phyloP scores from a whole-genome alignment of 2,329 filamentous ascomycete genomes.

The Xylogone sp. region DNA sequence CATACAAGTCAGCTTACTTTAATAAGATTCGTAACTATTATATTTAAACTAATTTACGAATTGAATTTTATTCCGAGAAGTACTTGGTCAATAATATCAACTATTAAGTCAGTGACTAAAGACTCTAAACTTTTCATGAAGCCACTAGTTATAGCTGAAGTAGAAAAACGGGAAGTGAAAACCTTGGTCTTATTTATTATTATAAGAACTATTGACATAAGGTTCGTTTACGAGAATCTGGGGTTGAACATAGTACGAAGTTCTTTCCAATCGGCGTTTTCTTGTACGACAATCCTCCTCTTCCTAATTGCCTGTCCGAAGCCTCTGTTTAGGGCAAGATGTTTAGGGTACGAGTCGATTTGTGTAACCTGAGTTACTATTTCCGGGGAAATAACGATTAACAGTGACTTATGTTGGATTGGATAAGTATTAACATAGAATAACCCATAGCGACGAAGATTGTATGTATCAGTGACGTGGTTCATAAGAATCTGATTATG shows the following conservation, averaged over 20 bases:
- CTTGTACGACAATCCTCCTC: background rate
- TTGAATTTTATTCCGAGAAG: constrained; percentile 2
- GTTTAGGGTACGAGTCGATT: constrained; percentile 3
- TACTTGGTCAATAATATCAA: constrained; percentile 9
- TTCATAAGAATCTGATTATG: constrained; percentile 12
- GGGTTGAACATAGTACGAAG: constrained; percentile 11
- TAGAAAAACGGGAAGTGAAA: constrained; percentile 2
- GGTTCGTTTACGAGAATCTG: constrained; percentile 8
- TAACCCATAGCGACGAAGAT: constrained; percentile 9
- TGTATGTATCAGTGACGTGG: constrained; percentile 8
- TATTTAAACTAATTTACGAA: no score
- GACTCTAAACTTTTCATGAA: constrained; percentile 1
- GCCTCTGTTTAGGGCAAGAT: constrained; percentile 1
- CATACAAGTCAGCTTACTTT: no score
- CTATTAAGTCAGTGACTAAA: constrained; percentile 1
- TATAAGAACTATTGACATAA: constrained; percentile 5
- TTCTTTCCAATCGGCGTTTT: constrained; percentile 8
- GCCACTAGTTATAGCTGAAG: background rate
- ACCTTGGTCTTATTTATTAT: constrained; percentile 8
- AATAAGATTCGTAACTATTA: no score
- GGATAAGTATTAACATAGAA: constrained; percentile 13
- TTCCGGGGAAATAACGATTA: constrained; percentile 4
- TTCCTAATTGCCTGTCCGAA: constrained; percentile 1
- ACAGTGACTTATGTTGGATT: constrained; percentile 3
- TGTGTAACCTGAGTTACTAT: constrained; percentile 7